Evolutionary conservation across 2,329 filamentous ascomycete species (phyloP), one percentile per base, ranked within the genome.

Genomic region (Hymenoscyphus fraxineus): DNA sequence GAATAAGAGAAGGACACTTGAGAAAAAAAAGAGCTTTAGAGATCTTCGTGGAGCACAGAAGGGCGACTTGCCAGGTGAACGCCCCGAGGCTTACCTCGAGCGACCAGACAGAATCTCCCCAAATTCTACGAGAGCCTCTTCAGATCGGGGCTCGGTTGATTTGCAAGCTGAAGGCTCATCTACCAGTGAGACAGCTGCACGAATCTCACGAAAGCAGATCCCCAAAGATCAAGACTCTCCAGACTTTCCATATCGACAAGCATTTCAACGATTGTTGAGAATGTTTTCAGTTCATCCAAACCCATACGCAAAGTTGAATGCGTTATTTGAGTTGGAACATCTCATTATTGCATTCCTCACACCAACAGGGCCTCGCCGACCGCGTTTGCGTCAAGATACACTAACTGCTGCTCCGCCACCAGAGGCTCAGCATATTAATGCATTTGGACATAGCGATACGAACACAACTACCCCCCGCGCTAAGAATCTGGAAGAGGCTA

Each of bases 241-340:
- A 5, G 87, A 90, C 47, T 96, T 96, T 71, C 91, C 91, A 0
- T 97, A 94, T 74, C 86, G 86, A 60, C 86, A 87, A 69, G 90
- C 93, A 0, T 97, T 96, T 73, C 83, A 87, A 69, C 87, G 89
- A 13, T 81, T 98, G 1, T 81, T 98, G 39, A 88, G 87, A 68
- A 93, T 92, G 79, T 96, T 99, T 70, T 92, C 91, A 54, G 91
- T 93, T 3, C 91, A 96, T 69, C 91, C 92, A 0, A 96, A 95
- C 73, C 95, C 95, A 0, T 90, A 90, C 70, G 84, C 86, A 27
- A 99, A 99, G 77, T 83, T 99, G 13, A 88, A 89, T 68, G 89
- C 91, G 0, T 80, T 98, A 4, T 88, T 89, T 66, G 92, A 97
- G 75, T 82, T 99, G 5, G 88, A 96, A 73, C 86, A 89, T 54